A percentile compares a stretch with the other conserved stretches of the same genome.
These are phyloP conservation scores for Murraya koenigii DNA, from an alignment of 345 rosid genomes.

Conservation along the genomic window DNA sequence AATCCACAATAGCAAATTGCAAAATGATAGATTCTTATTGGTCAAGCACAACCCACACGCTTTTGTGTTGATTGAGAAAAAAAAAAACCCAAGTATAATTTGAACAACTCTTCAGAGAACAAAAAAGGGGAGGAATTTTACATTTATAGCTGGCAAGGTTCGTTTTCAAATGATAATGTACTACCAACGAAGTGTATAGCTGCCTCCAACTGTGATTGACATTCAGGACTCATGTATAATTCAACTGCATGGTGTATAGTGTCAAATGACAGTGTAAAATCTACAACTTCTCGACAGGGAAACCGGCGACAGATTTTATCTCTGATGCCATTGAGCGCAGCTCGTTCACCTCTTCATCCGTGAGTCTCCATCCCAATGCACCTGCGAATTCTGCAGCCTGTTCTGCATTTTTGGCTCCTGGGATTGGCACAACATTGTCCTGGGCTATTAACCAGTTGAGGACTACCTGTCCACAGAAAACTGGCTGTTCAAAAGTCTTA, in stretches of 20 bases:
- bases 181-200: background rate
- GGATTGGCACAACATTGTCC: conserved; percentile 88
- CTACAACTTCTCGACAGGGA: conserved; percentile 71
- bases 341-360: conserved; percentile 57
- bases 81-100: too few relatives aligned
- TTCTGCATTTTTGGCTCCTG: conserved; percentile 84
- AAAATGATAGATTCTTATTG: too few relatives aligned
- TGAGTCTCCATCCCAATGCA: conserved; percentile 84
- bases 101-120: background rate
- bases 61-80: too few relatives aligned
- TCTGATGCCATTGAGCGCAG: conserved; percentile 75
- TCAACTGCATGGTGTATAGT: background rate
- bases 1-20: too few relatives aligned
- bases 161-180: background rate
- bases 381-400: conserved; percentile 84
- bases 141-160: background rate
- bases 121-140: too few relatives aligned
- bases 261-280: background rate
- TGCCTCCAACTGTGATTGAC: background rate
- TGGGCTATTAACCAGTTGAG: conserved; percentile 94
- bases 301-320: conserved; percentile 55
- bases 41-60: too few relatives aligned
- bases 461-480: conserved; percentile 50
- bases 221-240: background rate
- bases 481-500: background rate